Conservation (phyloP, 2,329 filamentous ascomycete species). For the Ustulina deusta region DNA sequence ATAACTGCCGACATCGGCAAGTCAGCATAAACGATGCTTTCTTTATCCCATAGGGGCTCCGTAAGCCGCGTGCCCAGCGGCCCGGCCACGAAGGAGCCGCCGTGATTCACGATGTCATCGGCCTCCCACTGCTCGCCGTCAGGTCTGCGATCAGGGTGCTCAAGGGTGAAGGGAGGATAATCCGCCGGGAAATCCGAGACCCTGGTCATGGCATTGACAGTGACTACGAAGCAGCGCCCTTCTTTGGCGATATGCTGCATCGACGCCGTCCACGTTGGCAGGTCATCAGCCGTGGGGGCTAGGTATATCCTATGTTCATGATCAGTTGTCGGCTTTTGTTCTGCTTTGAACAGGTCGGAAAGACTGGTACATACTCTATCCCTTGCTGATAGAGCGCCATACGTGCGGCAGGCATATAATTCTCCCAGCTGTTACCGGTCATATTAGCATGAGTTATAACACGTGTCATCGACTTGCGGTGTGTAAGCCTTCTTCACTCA, state of each 20-base stretch:
- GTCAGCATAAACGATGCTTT: slow-evolving; percentile 55
- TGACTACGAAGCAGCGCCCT: slow-evolving; percentile 58
- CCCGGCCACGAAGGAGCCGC: slow-evolving; percentile 57
- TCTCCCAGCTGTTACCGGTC: slow-evolving; percentile 53
- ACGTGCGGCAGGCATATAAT: slow-evolving; percentile 59
- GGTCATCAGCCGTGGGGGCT: slow-evolving; percentile 51
- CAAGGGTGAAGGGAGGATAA: slow-evolving; percentile 56
- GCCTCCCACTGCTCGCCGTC: slow-evolving; percentile 54
- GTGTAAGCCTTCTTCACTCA: slow-evolving; percentile 34
- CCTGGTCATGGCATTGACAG: slow-evolving; percentile 56
- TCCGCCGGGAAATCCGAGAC: slow-evolving; percentile 57
- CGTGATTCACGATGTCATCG: slow-evolving; percentile 55
- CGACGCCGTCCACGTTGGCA: slow-evolving; percentile 54
- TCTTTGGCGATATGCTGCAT: slow-evolving; percentile 61
- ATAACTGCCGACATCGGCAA: slow-evolving; percentile 52
- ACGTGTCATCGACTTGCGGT: not conserved
- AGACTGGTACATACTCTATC: slow-evolving; percentile 51
- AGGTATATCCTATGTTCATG: slow-evolving; percentile 48
- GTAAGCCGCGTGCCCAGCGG: slow-evolving; percentile 55
- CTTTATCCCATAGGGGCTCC: slow-evolving; percentile 56
- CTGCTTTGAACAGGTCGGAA: too few relatives aligned
- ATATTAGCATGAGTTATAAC: slow-evolving; percentile 25
- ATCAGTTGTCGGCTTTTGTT: slow-evolving; percentile 15
- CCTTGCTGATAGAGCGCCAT: slow-evolving; percentile 58
- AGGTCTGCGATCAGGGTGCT: slow-evolving; percentile 54